Percentiles rank a stretch among this genome's conserved stretches.
phyloP scores from a whole-genome alignment of 2,329 filamentous ascomycete genomes.

The Microsporum audouinii region DNA sequence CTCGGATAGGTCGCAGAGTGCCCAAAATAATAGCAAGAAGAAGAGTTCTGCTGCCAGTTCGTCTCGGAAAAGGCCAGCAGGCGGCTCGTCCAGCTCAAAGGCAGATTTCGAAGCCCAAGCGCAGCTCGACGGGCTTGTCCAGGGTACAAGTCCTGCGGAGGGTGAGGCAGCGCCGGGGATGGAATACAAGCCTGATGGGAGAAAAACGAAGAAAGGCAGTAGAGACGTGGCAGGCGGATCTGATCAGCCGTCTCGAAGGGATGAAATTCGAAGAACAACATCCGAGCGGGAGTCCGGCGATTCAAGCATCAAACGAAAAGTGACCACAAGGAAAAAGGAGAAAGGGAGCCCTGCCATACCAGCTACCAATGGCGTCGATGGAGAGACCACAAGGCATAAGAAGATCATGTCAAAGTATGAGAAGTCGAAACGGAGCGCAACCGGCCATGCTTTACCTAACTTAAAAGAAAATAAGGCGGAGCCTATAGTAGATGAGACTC shows the following conservation, averaged over 20 bases:
- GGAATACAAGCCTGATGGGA: not conserved
- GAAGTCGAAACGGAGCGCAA: slow-evolving; percentile 14
- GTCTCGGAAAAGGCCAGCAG: not conserved
- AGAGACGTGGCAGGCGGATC: slow-evolving; percentile 9
- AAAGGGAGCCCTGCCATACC: not conserved
- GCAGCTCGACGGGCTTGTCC: not conserved
- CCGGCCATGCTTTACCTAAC: not conserved
- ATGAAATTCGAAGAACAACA: slow-evolving; percentile 25
- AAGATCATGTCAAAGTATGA: slow-evolving; percentile 22
- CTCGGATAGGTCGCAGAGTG: slow-evolving; percentile 13
- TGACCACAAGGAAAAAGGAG: not conserved
- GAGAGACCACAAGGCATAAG: slow-evolving; percentile 19
- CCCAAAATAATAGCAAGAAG: slow-evolving; percentile 10
- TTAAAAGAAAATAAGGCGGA: not conserved
- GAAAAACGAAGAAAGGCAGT: not conserved
- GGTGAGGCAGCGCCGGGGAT: not conserved
- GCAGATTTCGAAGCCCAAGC: not conserved
- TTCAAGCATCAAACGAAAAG: not conserved
- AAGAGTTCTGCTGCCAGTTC: slow-evolving; percentile 4
- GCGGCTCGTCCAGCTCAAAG: not conserved
- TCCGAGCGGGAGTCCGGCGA: slow-evolving; percentile 8
- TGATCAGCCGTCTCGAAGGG: slow-evolving; percentile 5
- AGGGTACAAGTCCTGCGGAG: not conserved
- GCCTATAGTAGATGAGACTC: slow-evolving; percentile 27
- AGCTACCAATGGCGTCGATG: slow-evolving; percentile 25